Base-by-base conservation (phyloP, 2,329 filamentous ascomycete species). In the Chaetomium sp. region DNA sequence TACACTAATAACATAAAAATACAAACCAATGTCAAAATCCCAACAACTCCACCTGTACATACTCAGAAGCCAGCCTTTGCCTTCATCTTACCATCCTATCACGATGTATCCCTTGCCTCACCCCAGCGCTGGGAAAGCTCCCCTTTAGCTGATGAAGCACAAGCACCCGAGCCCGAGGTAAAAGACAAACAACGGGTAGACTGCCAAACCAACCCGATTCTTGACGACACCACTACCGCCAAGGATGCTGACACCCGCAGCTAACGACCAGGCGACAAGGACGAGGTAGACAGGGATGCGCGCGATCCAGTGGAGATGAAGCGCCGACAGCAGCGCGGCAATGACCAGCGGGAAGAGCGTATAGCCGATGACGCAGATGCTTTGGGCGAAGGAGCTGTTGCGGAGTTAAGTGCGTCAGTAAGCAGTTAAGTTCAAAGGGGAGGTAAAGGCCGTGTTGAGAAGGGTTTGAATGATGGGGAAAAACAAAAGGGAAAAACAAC, bases 331-430 rank as follows among this genome's bases (percentile, higher is more conserved):
- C 51, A 96, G 76, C 1, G 92, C 85, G 6, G 95, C 95, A 63
- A 99, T 88, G 65, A 97, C 94, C 52, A 99, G 82, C 1, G 94
- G 94, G 74, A 99, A 99, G 54, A 99, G 82, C 1, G 94, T 99
- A 73, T 99, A 99, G 46, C 94, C 94, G 69, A 99, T 99, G 66
- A 99, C 95, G 72, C 91, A 97, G 63, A 99, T 83, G 56, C 91
- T 95, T 72, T 99, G 94, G 68, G 95, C 94, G 71, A 99, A 99
- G 14, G 94, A 96, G 67, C 92, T 97, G 69, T 50, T 19, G 6
- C 12, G 10, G 12, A 14, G 46, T 50, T 64, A 51, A 70, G 73
- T 61, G 72, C 67, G n/a, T 14, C 14, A 6, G 8, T 40, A 40
- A 40, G 9, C 8, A 12, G 12, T 40, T 40, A 12, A 9, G 12